Percentiles rank a stretch among this genome's conserved stretches.
These are phyloP conservation scores for Solanum ahanhuiri DNA, from an alignment of 257 asterid species.

Conservation along the genomic window DNA sequence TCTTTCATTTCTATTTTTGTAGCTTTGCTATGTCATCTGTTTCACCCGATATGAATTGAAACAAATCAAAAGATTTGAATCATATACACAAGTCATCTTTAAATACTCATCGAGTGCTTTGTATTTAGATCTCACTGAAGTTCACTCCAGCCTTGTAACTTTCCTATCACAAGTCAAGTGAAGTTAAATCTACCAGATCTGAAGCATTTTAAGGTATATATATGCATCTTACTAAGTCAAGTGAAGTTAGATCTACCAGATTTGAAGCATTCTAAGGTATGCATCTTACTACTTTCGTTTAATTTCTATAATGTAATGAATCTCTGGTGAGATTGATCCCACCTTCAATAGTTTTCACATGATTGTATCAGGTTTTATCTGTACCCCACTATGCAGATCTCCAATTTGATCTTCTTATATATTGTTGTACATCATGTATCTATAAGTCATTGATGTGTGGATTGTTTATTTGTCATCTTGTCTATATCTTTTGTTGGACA, in stretches of 20 bases:
- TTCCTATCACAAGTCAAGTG: background rate
- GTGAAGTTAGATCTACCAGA: background rate
- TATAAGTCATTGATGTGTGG: background rate
- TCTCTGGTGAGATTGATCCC: background rate
- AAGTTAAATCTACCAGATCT: background rate
- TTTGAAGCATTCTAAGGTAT: background rate
- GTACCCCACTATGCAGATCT: background rate
- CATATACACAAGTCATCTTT: background rate
- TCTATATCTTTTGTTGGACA: background rate
- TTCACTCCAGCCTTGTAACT: background rate
- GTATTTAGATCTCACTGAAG: background rate
- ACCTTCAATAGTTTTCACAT: background rate
- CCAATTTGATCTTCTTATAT: no score
- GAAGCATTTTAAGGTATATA: background rate
- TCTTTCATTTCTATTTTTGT: background rate
- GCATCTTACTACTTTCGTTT: background rate
- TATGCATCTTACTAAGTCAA: background rate
- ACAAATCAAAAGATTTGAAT: background rate
- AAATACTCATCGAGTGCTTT: no score
- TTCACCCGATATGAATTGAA: background rate
- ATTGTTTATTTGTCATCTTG: background rate
- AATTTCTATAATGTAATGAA: no score
- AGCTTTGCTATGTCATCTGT: background rate
- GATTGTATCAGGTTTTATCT: background rate
- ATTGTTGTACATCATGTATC: no score